Evolutionary conservation across 345 rosid species (phyloP).

Genomic region (Brassica nigra): DNA sequence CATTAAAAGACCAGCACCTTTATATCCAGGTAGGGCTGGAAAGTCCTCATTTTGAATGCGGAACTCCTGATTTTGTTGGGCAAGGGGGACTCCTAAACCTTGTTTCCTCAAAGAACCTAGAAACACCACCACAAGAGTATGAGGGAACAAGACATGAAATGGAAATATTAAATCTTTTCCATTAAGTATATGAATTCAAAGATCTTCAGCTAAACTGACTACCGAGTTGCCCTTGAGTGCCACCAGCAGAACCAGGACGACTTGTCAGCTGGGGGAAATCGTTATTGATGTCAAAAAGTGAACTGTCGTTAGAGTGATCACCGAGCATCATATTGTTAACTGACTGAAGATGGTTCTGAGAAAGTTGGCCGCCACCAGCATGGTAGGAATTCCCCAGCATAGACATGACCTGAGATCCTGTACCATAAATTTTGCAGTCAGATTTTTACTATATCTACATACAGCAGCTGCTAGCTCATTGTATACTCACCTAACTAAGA

Average conservation of each 20-base stretch:
- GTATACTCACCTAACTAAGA: background rate
- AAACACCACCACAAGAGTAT: constrained; percentile 36
- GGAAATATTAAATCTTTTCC: background rate
- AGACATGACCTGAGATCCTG: constrained; percentile 96
- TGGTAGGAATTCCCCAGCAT: constrained; percentile 82
- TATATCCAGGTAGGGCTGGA: constrained; percentile 97
- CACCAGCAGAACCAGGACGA: constrained; percentile 96
- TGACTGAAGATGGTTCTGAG: constrained; percentile 83
- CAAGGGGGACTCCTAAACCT: constrained; percentile 84
- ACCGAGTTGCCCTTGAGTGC: constrained; percentile 98
- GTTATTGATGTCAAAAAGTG: constrained; percentile 90
- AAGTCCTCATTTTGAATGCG: constrained; percentile 99
- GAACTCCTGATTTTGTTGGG: constrained; percentile 97
- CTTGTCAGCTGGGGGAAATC: constrained; percentile 94
- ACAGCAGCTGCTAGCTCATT: background rate
- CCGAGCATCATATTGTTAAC: constrained; percentile 84
- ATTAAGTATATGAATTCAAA: constrained; percentile 20
- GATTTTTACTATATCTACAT: constrained; percentile 7
- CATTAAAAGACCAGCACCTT: constrained; percentile 59
- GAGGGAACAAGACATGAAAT: constrained; percentile 26
- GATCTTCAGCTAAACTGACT: constrained; percentile 14
- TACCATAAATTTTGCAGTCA: constrained; percentile 18
- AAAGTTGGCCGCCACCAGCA: constrained; percentile 76
- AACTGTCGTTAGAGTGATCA: constrained; percentile 73
- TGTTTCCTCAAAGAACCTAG: constrained; percentile 91